Conservation (phyloP, 2,329 filamentous ascomycete species). For the Cladophialophora psammophila region DNA sequence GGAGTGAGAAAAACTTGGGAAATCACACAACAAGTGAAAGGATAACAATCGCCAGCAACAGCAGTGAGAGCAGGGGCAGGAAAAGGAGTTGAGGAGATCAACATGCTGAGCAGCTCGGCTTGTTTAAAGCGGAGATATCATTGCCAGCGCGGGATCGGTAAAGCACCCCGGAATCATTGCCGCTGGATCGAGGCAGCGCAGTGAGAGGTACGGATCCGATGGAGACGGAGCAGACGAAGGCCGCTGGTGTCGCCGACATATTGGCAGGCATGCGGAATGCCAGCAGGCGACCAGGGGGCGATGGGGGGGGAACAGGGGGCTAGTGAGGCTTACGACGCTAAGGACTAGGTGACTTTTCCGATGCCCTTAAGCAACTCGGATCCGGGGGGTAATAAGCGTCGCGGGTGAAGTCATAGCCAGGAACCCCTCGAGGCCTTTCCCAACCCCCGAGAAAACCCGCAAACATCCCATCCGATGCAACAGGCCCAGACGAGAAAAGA, state of each 20-base stretch:
- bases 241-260: background rate
- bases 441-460: conserved; percentile 8
- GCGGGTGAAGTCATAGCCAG: conserved; percentile 14
- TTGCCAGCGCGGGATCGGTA: conserved; percentile 17
- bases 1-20: background rate
- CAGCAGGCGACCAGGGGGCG: too few species aligned
- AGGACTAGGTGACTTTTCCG: conserved; percentile 15
- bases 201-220: conserved; percentile 30
- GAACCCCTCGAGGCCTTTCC: background rate
- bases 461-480: conserved; percentile 2
- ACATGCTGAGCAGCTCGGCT: conserved; percentile 8
- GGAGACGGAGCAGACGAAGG: conserved; percentile 8
- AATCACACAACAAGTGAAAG: conserved; percentile 1
- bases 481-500: background rate
- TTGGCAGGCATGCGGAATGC: background rate
- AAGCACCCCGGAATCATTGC: conserved; percentile 32
- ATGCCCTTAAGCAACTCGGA: conserved; percentile 4
- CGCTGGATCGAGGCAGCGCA: background rate
- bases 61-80: background rate
- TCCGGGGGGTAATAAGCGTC: conserved; percentile 2
- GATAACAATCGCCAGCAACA: conserved; percentile 9
- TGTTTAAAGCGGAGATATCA: conserved; percentile 21
- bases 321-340: background rate
- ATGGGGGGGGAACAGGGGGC: background rate
- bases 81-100: background rate